phyloP scores from a whole-genome alignment of 2,329 filamentous ascomycete genomes.

The Phialophora macrospora region DNA sequence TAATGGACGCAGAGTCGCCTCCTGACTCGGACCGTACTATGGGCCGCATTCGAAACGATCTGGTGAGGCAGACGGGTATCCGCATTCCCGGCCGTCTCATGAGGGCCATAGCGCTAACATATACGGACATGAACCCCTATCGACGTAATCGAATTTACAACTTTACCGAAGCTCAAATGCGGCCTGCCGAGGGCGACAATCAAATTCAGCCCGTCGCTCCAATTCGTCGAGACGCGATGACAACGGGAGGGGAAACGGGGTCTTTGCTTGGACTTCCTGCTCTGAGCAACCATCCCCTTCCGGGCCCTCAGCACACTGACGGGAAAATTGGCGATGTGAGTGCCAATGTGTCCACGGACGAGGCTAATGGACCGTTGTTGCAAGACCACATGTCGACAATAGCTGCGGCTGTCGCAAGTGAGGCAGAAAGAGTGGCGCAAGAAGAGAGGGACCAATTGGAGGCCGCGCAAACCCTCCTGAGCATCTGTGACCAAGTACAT shows the following conservation, averaged over 20 bases:
- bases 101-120: constrained; percentile 1
- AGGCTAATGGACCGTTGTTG: too few species aligned
- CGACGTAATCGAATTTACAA: neutral
- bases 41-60: neutral
- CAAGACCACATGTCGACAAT: neutral
- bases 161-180: constrained; percentile 14
- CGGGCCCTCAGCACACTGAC: neutral
- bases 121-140: neutral
- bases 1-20: constrained; percentile 4
- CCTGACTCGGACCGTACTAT: neutral
- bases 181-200: neutral
- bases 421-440: neutral
- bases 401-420: neutral
- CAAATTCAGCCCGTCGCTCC: constrained; percentile 4
- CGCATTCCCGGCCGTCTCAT: constrained; percentile 1
- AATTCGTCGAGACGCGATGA: neutral
- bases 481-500: neutral
- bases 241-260: neutral
- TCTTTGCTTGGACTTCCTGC: neutral
- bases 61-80: constrained; percentile 3
- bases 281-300: neutral
- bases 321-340: too few species aligned
- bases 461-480: neutral
- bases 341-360: too few species aligned
- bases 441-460: neutral